Conservation (phyloP, 495 filamentous ascomycete species). For the Baudoinia panamericana region DNA sequence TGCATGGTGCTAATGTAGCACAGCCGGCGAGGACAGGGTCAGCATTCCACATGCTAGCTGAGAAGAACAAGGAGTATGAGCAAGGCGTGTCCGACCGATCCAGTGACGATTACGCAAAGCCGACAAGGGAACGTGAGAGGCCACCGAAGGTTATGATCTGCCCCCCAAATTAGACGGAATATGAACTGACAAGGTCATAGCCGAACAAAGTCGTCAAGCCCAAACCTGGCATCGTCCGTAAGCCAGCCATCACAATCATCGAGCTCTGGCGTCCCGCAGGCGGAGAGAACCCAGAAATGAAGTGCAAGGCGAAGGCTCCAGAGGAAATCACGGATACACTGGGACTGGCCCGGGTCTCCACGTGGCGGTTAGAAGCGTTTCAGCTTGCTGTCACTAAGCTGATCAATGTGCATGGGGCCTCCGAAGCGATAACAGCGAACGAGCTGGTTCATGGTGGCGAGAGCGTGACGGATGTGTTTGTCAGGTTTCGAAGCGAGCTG, state of each 20-base stretch:
- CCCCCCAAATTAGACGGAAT: no score
- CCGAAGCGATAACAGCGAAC: neutral
- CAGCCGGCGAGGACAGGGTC: no score
- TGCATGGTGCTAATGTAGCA: no score
- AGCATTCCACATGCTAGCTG: no score
- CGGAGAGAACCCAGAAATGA: neutral
- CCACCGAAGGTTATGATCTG: no score
- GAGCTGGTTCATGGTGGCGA: slow-evolving; percentile 6
- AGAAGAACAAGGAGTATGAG: no score
- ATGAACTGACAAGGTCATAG: neutral
- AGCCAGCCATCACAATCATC: neutral
- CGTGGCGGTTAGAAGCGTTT: slow-evolving; percentile 8
- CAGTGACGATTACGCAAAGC: no score
- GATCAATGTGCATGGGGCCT: neutral
- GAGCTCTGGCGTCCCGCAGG: slow-evolving; percentile 3
- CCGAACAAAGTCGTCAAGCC: neutral
- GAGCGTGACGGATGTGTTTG: slow-evolving; percentile 8
- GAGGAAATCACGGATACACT: neutral
- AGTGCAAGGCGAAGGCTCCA: neutral
- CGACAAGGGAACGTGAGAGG: no score
- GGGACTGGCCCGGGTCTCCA: slow-evolving; percentile 4
- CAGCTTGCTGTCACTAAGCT: neutral
- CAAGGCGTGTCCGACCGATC: no score
- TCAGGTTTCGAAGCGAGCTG: neutral
- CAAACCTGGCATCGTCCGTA: neutral